A percentile compares a stretch with the other conserved stretches of the same genome.
Evolutionary conservation across 106 monocot genomes (phyloP).

Genomic region (Dendrobium chrysotoxum): DNA sequence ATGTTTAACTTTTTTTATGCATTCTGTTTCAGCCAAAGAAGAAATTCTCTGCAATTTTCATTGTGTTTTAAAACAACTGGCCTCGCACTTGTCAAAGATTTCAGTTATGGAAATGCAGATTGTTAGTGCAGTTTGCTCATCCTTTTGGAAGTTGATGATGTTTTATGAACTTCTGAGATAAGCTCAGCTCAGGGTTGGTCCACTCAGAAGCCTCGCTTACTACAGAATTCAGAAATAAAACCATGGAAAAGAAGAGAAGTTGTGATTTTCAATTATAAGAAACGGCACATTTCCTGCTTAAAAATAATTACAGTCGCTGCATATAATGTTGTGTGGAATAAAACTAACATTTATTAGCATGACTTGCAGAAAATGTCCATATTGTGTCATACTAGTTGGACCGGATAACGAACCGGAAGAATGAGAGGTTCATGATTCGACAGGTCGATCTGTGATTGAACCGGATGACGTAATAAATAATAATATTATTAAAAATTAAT

Average conservation of each 20-base stretch:
- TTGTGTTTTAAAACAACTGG: neutral
- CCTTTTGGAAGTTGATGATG: neutral
- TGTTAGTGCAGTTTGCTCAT: neutral
- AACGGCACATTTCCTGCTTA: neutral
- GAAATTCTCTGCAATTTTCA: neutral
- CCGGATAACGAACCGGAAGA: too few species aligned
- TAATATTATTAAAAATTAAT: too few species aligned
- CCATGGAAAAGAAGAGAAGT: neutral
- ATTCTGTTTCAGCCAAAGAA: neutral
- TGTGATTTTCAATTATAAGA: neutral
- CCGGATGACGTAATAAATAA: too few species aligned
- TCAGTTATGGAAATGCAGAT: neutral
- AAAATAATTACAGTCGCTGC: neutral
- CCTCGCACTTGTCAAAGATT: neutral
- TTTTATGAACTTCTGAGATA: neutral
- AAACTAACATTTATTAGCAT: neutral
- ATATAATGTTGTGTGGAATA: neutral
- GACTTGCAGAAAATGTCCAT: neutral
- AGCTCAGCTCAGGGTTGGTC: neutral
- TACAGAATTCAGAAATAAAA: neutral
- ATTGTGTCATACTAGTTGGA: too few species aligned
- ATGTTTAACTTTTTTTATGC: neutral
- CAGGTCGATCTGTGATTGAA: too few species aligned
- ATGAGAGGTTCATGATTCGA: too few species aligned
- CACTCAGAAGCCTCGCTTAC: neutral